phyloP scores from a whole-genome alignment of 2,329 filamentous ascomycete genomes.

The Colletotrichum simmondsii region DNA sequence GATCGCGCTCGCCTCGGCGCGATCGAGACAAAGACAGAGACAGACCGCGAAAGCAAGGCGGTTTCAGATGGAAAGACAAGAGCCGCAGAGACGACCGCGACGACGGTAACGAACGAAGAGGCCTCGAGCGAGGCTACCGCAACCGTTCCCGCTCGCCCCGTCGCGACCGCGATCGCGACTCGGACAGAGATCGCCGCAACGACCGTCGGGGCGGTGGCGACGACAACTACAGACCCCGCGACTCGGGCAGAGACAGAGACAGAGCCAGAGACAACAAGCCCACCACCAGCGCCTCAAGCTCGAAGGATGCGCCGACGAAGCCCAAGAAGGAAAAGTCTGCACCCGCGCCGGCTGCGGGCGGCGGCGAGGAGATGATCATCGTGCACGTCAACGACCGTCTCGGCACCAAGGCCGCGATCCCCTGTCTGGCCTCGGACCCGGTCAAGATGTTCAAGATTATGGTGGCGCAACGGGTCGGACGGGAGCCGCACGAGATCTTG shows the following conservation, averaged over 20 bases:
- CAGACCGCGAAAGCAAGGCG: slow-evolving; percentile 38
- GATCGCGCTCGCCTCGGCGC: slow-evolving; percentile 34
- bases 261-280: slow-evolving; percentile 13
- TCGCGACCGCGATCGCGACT: slow-evolving; percentile 40
- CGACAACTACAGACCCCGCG: slow-evolving; percentile 36
- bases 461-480: slow-evolving; percentile 88
- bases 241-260: slow-evolving; percentile 32
- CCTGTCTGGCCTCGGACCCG: slow-evolving; percentile 85
- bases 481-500: slow-evolving; percentile 91
- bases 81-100: slow-evolving; percentile 56
- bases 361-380: slow-evolving; percentile 86
- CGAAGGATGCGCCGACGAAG: slow-evolving; percentile 40
- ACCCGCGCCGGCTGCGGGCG: slow-evolving; percentile 43
- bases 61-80: slow-evolving; percentile 70
- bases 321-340: slow-evolving; percentile 45
- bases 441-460: slow-evolving; percentile 91
- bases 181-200: slow-evolving; percentile 36
- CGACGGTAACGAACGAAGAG: slow-evolving; percentile 47
- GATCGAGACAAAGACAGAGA: slow-evolving; percentile 27
- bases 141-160: slow-evolving; percentile 53
- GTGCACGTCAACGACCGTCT: slow-evolving; percentile 95
- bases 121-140: slow-evolving; percentile 63
- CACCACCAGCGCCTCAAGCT: slow-evolving; percentile 40
- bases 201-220: slow-evolving; percentile 51
- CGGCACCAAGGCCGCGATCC: slow-evolving; percentile 94